Percentiles rank a stretch among this genome's conserved stretches.
Conservation (phyloP, 441 rosid genomes). For the Euphorbia corollata region DNA sequence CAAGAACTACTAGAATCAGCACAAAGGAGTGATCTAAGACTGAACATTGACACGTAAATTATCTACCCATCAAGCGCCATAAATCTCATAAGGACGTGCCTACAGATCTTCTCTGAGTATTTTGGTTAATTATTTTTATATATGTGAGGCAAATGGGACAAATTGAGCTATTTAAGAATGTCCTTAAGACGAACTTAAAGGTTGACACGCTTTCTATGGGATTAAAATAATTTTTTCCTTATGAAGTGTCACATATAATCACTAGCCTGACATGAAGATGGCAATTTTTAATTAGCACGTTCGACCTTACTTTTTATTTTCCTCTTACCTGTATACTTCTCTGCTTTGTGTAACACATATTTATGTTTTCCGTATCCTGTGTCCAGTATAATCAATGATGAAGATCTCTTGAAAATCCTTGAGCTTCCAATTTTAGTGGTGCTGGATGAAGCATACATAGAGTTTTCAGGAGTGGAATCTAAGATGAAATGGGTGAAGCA, state of each 20-base stretch:
- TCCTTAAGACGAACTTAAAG: background rate
- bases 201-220: background rate
- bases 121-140: background rate
- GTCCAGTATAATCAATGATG: slow-evolving; percentile 63
- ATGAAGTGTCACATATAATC: no score
- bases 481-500: slow-evolving; percentile 90
- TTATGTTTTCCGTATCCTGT: slow-evolving; percentile 8
- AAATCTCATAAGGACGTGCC: background rate
- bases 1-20: background rate
- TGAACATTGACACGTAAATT: no score
- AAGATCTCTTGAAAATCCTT: slow-evolving; percentile 75
- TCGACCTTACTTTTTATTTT: no score
- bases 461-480: slow-evolving; percentile 79
- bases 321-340: background rate
- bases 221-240: no score
- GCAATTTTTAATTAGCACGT: background rate
- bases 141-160: background rate
- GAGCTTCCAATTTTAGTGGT: slow-evolving; percentile 80
- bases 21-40: background rate
- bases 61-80: background rate
- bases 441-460: slow-evolving; percentile 90
- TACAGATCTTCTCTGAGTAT: background rate
- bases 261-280: background rate
- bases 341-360: background rate
- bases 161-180: background rate